phyloP scores from a whole-genome alignment of 1,139 yeast genomes.

The Scheffersomyces quercinus region DNA sequence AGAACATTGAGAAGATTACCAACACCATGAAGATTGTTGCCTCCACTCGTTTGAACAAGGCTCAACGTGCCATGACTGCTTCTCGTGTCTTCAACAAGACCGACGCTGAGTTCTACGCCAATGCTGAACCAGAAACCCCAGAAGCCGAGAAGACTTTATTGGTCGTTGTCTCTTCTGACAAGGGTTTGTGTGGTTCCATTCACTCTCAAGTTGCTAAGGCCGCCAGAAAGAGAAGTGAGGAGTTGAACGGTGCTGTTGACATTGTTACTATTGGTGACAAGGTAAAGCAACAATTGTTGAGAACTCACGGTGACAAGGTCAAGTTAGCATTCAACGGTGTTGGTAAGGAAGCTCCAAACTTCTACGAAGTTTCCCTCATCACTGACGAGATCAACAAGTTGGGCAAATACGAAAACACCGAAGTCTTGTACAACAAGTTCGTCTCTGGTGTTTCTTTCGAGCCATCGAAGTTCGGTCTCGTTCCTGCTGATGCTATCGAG shows the following conservation, averaged over 20 bases:
- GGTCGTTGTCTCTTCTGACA: constrained; percentile 91
- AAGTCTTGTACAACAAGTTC: constrained; percentile 85
- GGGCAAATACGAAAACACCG: constrained; percentile 73
- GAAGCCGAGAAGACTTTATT: constrained; percentile 65
- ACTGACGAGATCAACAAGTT: constrained; percentile 78
- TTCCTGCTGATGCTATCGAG: constrained; percentile 70
- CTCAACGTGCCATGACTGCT: constrained; percentile 91
- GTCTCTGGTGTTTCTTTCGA: constrained; percentile 87
- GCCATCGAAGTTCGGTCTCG: constrained; percentile 72
- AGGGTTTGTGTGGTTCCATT: constrained; percentile 98
- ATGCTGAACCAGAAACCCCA: constrained; percentile 71
- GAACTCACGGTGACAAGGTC: constrained; percentile 73
- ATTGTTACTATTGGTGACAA: constrained; percentile 93
- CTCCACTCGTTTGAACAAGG: constrained; percentile 93
- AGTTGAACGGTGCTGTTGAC: constrained; percentile 69
- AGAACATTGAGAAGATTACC: constrained; percentile 98
- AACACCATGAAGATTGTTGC: constrained; percentile 99
- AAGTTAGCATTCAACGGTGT: constrained; percentile 82
- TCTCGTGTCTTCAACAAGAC: constrained; percentile 85
- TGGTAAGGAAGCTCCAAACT: constrained; percentile 96
- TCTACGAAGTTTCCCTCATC: constrained; percentile 84
- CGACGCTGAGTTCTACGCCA: constrained; percentile 74
- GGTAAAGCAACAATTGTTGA: constrained; percentile 80
- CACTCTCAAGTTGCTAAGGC: constrained; percentile 93
- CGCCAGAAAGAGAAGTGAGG: constrained; percentile 66